These are phyloP conservation scores for Herpetomonas samuelpessoai DNA, from an alignment of 208 protist genomes.

Conservation along the genomic window DNA sequence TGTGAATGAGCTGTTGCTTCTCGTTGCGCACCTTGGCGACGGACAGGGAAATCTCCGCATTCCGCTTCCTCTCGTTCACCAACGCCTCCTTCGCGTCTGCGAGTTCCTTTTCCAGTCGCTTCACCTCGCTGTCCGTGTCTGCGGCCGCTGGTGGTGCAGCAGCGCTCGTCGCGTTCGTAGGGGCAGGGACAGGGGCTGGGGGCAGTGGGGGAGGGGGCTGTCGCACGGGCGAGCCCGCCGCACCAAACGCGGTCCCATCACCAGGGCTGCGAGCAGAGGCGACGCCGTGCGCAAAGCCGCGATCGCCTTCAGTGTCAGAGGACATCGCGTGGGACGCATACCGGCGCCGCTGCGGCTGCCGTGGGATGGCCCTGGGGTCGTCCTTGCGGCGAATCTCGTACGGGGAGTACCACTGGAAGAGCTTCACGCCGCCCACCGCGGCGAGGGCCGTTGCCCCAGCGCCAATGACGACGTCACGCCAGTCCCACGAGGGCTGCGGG, in stretches of 20 bases:
- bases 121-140: slow-evolving; percentile 31
- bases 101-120: slow-evolving; percentile 48
- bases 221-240: slow-evolving; percentile 4
- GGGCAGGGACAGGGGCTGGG: slow-evolving; percentile 12
- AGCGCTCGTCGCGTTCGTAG: not conserved
- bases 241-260: too few species aligned
- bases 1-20: slow-evolving; percentile 39
- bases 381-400: slow-evolving; percentile 78
- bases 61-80: slow-evolving; percentile 56
- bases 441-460: slow-evolving; percentile 49
- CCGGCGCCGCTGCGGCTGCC: not conserved
- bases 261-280: too few species aligned
- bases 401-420: slow-evolving; percentile 74
- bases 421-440: slow-evolving; percentile 48
- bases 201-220: slow-evolving; percentile 20
- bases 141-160: not conserved
- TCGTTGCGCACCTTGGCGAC: slow-evolving; percentile 55
- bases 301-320: not conserved
- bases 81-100: slow-evolving; percentile 68
- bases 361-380: slow-evolving; percentile 9
- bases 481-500: slow-evolving; percentile 35
- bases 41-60: slow-evolving; percentile 55
- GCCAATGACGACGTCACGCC: slow-evolving; percentile 80
- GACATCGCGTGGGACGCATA: not conserved
- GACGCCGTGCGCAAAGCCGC: too few species aligned